Conservation (phyloP, 352 stramenopile genomes). For the Globisporangium heterothallicum region DNA sequence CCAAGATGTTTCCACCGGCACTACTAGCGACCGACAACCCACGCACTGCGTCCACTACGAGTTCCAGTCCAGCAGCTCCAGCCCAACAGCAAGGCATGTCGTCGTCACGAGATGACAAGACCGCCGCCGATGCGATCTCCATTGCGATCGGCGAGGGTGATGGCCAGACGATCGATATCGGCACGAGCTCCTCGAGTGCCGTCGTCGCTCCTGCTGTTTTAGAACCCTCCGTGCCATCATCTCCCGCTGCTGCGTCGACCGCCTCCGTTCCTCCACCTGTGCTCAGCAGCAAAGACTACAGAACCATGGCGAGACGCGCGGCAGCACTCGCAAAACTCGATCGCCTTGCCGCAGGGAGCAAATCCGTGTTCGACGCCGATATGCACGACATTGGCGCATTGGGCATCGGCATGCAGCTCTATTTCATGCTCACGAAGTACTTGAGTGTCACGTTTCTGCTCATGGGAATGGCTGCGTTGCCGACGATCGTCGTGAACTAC, state of each 20-base stretch:
- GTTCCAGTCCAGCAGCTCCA: neutral
- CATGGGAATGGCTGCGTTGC: conserved; percentile 66
- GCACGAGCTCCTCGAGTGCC: neutral
- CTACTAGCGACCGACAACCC: neutral
- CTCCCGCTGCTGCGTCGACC: neutral
- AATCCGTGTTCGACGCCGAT: conserved; percentile 49
- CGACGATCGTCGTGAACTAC: conserved; percentile 58
- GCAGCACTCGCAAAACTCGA: conserved; percentile 32
- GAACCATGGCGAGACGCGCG: conserved; percentile 47
- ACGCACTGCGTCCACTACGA: neutral
- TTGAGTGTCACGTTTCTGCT: conserved; percentile 51
- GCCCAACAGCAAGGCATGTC: too few species aligned
- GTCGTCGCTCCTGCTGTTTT: neutral
- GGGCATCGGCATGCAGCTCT: conserved; percentile 79
- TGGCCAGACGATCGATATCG: neutral
- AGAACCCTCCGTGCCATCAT: too few species aligned
- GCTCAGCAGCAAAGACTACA: conserved; percentile 14
- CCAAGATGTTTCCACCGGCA: conserved; percentile 6
- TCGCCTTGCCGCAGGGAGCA: conserved; percentile 57
- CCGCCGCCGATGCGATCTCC: conserved; percentile 1
- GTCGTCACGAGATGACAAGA: neutral
- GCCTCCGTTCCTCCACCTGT: neutral
- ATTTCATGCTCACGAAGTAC: conserved; percentile 84
- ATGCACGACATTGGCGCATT: conserved; percentile 74
- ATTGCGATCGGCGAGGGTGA: conserved; percentile 13